Evolutionary conservation across 23 red algal genomes (phyloP), one percentile per base, ranked within the genome.

Genomic region (Gracilaria vermiculophylla): DNA sequence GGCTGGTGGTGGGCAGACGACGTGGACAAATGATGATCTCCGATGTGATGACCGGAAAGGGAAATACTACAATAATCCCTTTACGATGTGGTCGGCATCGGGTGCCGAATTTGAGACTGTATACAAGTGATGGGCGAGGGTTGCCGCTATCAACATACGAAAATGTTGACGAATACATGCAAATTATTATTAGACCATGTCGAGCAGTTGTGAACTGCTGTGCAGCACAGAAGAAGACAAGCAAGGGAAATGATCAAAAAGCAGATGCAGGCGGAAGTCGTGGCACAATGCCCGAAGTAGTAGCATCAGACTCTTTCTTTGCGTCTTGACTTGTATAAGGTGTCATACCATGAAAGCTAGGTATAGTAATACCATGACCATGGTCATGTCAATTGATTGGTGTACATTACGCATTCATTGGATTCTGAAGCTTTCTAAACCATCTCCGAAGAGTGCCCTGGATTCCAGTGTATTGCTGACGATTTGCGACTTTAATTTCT

Each of bases 261-360:
- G 56, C 27, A 66, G n/a, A 66, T 69, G 79, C 19, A 31, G 21
- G 33, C 24, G 56, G 29, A n/a, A 53, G 57, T 25, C 34, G 56
- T 6, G 57, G 79, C 2, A 88, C 19, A 20, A 77, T 88, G 84
- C 84, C 84, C 40, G 84, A 52, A 6, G 84, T 88, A 12, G 58
- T 88, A 17, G 84, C 84, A 39, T 88, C 84, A 31, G 84, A 88
- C 53, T 88, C 84, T 29, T 88, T 77, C 72, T 88, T 88, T 54
- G 69, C 21, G 50, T 79, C 76, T 17, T 79, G 50, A 79, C 12
- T 5, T 21, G 48, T 32, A 9, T 16, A 76, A 49, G 3, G 12
- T 16, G 17, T 48, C 28, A 45, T n/a, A 48, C 36, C 25, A 0
- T 1, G 37, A 76, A 48, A 21, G 16, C 48, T 51, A 76, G 27